A percentile compares a stretch with the other conserved stretches of the same genome.
Conservation (phyloP, 1,139 yeast species). For the Saccharomyces pastorianus region DNA sequence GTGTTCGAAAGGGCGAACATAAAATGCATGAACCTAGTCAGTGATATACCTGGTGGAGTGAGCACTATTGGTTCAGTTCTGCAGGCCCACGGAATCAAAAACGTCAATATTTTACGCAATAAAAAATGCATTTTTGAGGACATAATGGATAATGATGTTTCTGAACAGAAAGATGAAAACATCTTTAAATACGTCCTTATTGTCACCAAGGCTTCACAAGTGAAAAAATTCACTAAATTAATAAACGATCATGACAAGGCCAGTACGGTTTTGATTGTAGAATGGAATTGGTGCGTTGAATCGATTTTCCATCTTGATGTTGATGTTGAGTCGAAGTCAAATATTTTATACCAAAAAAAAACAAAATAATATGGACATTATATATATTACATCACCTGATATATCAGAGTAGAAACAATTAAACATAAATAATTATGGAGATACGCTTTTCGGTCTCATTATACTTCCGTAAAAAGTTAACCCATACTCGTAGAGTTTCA, state of each 20-base stretch:
- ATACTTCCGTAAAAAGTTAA: no score
- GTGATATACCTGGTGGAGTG: conserved; percentile 61
- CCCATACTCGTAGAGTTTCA: no score
- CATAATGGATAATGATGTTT: conserved; percentile 20
- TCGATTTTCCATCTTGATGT: conserved; percentile 45
- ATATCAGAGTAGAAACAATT: background rate
- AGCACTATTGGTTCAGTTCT: conserved; percentile 55
- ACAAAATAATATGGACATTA: background rate
- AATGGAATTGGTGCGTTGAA: conserved; percentile 63
- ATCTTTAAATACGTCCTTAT: conserved; percentile 22
- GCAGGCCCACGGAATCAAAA: conserved; percentile 54
- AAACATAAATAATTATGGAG: no score
- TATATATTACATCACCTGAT: background rate
- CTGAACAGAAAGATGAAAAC: conserved; percentile 9
- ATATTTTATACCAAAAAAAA: background rate
- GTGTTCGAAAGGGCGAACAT: conserved; percentile 33
- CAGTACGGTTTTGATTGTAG: conserved; percentile 35
- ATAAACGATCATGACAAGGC: conserved; percentile 22
- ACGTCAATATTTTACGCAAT: conserved; percentile 32
- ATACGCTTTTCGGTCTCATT: no score
- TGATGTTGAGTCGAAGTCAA: background rate
- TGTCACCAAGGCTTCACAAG: conserved; percentile 34
- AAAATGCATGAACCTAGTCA: conserved; percentile 52
- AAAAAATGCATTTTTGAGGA: conserved; percentile 14
- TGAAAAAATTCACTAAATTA: conserved; percentile 35